Evolutionary conservation across 495 filamentous ascomycete genomes (phyloP).

Genomic region (Cryomyces minteri): DNA sequence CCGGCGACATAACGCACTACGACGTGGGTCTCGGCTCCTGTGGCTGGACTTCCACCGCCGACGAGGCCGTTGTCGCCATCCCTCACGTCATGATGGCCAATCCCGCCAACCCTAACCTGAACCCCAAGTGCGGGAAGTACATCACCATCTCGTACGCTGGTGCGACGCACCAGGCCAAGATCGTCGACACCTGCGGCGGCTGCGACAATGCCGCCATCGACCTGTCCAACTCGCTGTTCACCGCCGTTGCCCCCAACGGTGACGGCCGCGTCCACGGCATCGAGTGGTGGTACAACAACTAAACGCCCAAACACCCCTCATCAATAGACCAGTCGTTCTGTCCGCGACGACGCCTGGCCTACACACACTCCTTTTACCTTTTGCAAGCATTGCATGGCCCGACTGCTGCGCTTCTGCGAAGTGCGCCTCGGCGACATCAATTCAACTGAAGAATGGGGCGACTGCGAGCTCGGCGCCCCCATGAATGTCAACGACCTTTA

Average conservation of each 20-base stretch:
- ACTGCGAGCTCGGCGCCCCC: no score
- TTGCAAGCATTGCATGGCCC: no score
- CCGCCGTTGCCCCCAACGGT: slow-evolving; percentile 1
- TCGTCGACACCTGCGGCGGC: slow-evolving; percentile 9
- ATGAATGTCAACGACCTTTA: no score
- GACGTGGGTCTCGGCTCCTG: slow-evolving; percentile 24
- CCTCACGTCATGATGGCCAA: slow-evolving; percentile 11
- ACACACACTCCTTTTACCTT: no score
- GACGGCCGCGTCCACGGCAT: slow-evolving; percentile 9
- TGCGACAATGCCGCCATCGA: slow-evolving; percentile 9
- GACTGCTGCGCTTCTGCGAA: no score
- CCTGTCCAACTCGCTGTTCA: not conserved
- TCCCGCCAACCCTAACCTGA: slow-evolving; percentile 21
- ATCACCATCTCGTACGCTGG: slow-evolving; percentile 13
- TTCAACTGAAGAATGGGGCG: no score
- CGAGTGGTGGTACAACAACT: slow-evolving; percentile 8
- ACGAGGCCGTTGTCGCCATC: slow-evolving; percentile 21
- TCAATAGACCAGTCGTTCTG: no score
- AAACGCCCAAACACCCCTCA: no score
- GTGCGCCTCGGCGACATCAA: no score
- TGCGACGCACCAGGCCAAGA: slow-evolving; percentile 5
- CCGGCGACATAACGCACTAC: slow-evolving; percentile 27
- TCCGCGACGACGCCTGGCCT: no score
- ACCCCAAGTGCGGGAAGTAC: slow-evolving; percentile 20
- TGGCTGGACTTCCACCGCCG: slow-evolving; percentile 9